These are phyloP conservation scores for Helotiales sp. DNA, from an alignment of 2,329 filamentous ascomycete genomes.

Conservation along the genomic window DNA sequence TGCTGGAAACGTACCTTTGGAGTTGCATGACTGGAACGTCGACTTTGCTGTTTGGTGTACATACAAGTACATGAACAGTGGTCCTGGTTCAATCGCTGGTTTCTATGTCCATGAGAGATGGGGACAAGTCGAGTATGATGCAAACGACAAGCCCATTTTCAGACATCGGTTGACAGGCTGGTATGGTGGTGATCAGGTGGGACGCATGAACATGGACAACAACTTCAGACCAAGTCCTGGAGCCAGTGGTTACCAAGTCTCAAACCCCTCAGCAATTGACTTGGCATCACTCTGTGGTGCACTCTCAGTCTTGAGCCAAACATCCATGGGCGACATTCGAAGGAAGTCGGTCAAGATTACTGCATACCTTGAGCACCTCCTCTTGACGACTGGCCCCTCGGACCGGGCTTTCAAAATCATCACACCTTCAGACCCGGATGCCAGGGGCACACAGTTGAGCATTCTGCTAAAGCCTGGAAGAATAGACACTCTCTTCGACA, in stretches of 20 bases:
- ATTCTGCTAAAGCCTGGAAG: constrained; percentile 67
- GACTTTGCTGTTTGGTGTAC: constrained; percentile 94
- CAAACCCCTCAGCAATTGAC: constrained; percentile 79
- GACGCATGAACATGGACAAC: constrained; percentile 82
- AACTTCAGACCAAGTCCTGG: constrained; percentile 74
- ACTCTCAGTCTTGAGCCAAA: constrained; percentile 71
- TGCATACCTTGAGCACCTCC: constrained; percentile 70
- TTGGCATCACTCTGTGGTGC: constrained; percentile 73
- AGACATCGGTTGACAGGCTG: constrained; percentile 74
- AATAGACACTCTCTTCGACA: constrained; percentile 65
- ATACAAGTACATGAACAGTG: constrained; percentile 91
- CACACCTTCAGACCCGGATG: constrained; percentile 29
- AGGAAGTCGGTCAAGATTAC: constrained; percentile 73
- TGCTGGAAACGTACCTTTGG: constrained; percentile 77
- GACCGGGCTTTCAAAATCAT: constrained; percentile 46
- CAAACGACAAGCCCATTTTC: constrained; percentile 49
- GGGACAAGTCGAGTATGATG: constrained; percentile 52
- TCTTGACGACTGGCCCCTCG: constrained; percentile 44
- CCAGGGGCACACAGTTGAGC: constrained; percentile 62
- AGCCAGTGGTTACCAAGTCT: constrained; percentile 80
- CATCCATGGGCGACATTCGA: constrained; percentile 67
- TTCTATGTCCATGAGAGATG: constrained; percentile 79
- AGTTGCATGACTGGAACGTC: constrained; percentile 84
- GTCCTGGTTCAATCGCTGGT: constrained; percentile 78
- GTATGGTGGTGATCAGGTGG: constrained; percentile 80